Evolutionary conservation across 495 filamentous ascomycete genomes (phyloP), one percentile per base, ranked within the genome.

Genomic region (Penicillium pancosmium): DNA sequence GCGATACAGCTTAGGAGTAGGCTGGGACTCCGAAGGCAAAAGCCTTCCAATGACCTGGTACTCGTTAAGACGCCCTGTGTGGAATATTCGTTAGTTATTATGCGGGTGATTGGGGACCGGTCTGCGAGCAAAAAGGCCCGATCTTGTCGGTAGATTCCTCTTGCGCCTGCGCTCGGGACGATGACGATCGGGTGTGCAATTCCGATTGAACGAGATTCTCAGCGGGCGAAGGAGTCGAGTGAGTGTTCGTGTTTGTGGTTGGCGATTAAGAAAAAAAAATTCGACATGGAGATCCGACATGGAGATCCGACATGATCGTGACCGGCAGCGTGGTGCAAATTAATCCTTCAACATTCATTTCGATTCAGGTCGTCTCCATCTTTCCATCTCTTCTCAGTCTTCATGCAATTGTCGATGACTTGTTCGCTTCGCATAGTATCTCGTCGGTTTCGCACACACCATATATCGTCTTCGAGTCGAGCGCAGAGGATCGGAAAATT

Each of bases 31-130:
- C 69, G 88, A 89, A 76, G 94, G 94, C 88, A 98, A 80, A 80
- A 97, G 93, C 82, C 95, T 95, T 82, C 94, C 94, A 71, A 98
- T 97, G 80, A 98, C 94, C 86, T 97, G 95, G 86, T 97, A 98
- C 85, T 98, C 94, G 74, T 87, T 90, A 81, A 98, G 93, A 86
- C 95, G 93, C 88, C 93, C 94, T 96, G 77, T 62, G 55, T 59
- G 60, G 53, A 3, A 23, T 60, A 36, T 59, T 61, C 69, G 70
- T 78, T 69, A 78, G 76, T 63, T 57, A 69, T 67, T 4, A 57
- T 55, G 65, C 55, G 9, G 15, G 31, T 31, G 27, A 27, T 31
- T 31, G 8, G 27, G 27, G 27, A 31, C 5, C 5, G 27, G 8
- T 8, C 27, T 31, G 27, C 27, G 5, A 31, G 27, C 27, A 31